phyloP scores from a whole-genome alignment of 1,284 basidiomycete genomes.

The Ceratobasidium sp. region DNA sequence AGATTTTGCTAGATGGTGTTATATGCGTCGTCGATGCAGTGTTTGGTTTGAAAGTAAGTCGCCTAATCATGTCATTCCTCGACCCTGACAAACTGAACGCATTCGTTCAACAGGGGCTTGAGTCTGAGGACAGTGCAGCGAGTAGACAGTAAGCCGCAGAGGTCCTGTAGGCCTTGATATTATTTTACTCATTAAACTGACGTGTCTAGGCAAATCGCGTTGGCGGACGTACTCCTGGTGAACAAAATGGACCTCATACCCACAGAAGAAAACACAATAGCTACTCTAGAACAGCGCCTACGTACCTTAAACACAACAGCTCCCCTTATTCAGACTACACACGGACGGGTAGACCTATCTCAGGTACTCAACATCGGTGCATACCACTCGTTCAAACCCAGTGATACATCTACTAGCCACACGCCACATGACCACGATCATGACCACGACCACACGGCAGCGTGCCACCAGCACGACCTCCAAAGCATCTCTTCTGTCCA shows the following conservation, averaged over 20 bases:
- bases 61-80: background rate
- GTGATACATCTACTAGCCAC: slow-evolving; percentile 47
- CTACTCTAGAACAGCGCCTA: slow-evolving; percentile 65
- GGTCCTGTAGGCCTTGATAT: slow-evolving; percentile 22
- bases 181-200: background rate
- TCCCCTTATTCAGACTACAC: slow-evolving; percentile 74
- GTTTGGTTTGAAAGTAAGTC: slow-evolving; percentile 77
- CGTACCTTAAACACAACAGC: slow-evolving; percentile 81
- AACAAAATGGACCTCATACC: slow-evolving; percentile 82
- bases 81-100: background rate
- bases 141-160: slow-evolving; percentile 45
- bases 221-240: slow-evolving; percentile 86
- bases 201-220: slow-evolving; percentile 82
- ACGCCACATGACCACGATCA: slow-evolving; percentile 50
- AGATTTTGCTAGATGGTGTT: slow-evolving; percentile 87
- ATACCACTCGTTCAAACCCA: slow-evolving; percentile 59
- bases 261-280: slow-evolving; percentile 58
- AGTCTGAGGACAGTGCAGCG: slow-evolving; percentile 23
- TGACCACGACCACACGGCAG: slow-evolving; percentile 48
- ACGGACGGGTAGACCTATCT: slow-evolving; percentile 74
- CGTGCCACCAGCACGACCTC: slow-evolving; percentile 59
- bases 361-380: slow-evolving; percentile 83
- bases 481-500: slow-evolving; percentile 78
- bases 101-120: slow-evolving; percentile 11
- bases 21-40: slow-evolving; percentile 91